Base-by-base conservation (phyloP, 2,329 filamentous ascomycete genomes). In the Penicillium sp. region DNA sequence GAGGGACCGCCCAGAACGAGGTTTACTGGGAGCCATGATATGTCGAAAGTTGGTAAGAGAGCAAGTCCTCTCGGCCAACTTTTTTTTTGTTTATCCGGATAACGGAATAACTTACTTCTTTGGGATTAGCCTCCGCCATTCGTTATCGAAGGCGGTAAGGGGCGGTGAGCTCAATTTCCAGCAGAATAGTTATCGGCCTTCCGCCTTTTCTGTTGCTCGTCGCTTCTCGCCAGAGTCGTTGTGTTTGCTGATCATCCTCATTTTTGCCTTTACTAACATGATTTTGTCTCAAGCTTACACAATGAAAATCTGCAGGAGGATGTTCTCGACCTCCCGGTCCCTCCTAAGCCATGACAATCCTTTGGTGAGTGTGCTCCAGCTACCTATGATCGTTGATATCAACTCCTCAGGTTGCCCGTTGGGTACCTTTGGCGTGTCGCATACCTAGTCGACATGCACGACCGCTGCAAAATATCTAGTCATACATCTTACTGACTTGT, bases 271-370 rank as follows among this genome's bases (percentile, higher is more conserved):
- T 33, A 44, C 24, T 57, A 22, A 57, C 47, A 50, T 53, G 47
- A 6, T 33, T 13, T 28, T 17, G 7, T 19, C 47, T 28, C 35
- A 28, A 40, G 37, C 37, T 22, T n/a, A 40, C n/a, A 22, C 47
- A 26, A 42, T 37, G 8, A 0, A 40, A 19, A 76, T 81, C 72
- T 78, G 76, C 60, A 74, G 75, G 70, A 79, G 81, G 59, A 69
- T 83, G 38, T 88, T 92, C 69, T 89, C 88, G 12, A 85, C 82
- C 3, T 70, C 83, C 33, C 75, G 82, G 35, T 68, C 71, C 15
- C 76, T 90, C 35, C 82, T 82, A 58, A 55, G 53, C 53, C 93
- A 97, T 88, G 93, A 97, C 69, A 97, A 97, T 69, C 93, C 93
- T 4, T 79, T 97, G 74, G 93, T 96, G n/a, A 66, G 68, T 69